These are phyloP conservation scores for Dorcoceras hygrometricum DNA, from an alignment of 257 asterid genomes.

Conservation along the genomic window DNA sequence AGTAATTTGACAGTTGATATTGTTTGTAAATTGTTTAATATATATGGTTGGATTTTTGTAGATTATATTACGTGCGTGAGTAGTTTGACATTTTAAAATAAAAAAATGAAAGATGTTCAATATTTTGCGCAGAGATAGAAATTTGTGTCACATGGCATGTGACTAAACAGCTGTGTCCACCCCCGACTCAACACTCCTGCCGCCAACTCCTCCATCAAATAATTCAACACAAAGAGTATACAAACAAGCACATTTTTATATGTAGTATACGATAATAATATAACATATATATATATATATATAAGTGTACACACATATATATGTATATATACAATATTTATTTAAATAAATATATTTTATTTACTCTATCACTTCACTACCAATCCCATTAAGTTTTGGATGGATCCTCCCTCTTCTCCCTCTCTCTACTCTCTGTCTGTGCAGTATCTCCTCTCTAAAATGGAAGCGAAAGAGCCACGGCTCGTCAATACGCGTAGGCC, in stretches of 20 bases:
- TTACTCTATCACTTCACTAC: neutral
- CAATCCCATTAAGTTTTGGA: neutral
- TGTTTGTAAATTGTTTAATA: too few species aligned
- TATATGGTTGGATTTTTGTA: neutral
- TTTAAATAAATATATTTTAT: too few species aligned
- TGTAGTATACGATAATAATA: too few species aligned
- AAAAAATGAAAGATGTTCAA: too few species aligned
- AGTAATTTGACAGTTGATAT: too few species aligned
- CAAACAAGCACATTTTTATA: too few species aligned
- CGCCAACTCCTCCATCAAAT: neutral
- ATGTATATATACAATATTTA: too few species aligned
- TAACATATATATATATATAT: too few species aligned
- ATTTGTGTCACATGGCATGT: neutral
- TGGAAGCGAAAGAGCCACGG: constrained; percentile 56
- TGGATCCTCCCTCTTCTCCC: neutral
- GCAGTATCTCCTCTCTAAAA: constrained; percentile 27
- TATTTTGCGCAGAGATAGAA: too few species aligned
- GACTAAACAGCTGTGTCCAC: neutral
- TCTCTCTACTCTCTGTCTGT: neutral
- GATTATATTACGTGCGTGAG: neutral
- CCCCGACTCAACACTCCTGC: neutral
- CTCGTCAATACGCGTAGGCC: constrained; percentile 14
- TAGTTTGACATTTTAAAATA: too few species aligned
- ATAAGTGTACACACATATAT: too few species aligned
- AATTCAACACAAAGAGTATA: neutral